phyloP scores from a whole-genome alignment of 177 flowering plant genomes.

The Vitis hybrid region DNA sequence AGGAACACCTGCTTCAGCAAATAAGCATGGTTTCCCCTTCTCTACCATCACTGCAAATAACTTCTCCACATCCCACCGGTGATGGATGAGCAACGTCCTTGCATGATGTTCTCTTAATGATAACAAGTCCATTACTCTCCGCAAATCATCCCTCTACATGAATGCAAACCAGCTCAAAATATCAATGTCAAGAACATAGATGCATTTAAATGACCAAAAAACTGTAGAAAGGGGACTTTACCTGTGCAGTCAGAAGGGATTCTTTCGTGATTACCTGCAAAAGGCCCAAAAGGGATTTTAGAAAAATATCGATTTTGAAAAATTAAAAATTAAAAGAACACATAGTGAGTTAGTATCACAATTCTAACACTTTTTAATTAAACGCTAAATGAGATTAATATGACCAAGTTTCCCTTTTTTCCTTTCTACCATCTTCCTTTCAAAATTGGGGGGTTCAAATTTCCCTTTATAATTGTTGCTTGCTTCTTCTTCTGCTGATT shows the following conservation, averaged over 20 bases:
- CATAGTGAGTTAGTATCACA: neutral
- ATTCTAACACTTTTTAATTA: neutral
- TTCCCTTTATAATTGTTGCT: no score
- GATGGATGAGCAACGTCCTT: conserved; percentile 72
- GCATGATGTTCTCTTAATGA: conserved; percentile 73
- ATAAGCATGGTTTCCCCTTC: conserved; percentile 63
- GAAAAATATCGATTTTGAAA: neutral
- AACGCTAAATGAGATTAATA: no score
- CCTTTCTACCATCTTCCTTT: no score
- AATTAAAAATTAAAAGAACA: neutral
- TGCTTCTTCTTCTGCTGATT: no score
- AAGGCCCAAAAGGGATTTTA: neutral
- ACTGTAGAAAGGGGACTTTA: conserved; percentile 13
- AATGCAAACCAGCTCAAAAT: conserved; percentile 3
- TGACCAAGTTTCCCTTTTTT: no score
- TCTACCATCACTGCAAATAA: conserved; percentile 68
- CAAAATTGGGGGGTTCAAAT: no score
- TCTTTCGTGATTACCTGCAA: conserved; percentile 78
- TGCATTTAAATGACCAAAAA: neutral
- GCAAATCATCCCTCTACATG: conserved; percentile 63
- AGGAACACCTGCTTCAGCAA: conserved; percentile 71
- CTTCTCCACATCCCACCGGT: conserved; percentile 84
- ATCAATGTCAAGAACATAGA: neutral
- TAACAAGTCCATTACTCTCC: conserved; percentile 66
- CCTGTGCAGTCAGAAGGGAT: conserved; percentile 79